A percentile compares a stretch with the other conserved stretches of the same genome.
phyloP scores from a whole-genome alignment of 208 protist species.

The Endotrypanum monterogeii region DNA sequence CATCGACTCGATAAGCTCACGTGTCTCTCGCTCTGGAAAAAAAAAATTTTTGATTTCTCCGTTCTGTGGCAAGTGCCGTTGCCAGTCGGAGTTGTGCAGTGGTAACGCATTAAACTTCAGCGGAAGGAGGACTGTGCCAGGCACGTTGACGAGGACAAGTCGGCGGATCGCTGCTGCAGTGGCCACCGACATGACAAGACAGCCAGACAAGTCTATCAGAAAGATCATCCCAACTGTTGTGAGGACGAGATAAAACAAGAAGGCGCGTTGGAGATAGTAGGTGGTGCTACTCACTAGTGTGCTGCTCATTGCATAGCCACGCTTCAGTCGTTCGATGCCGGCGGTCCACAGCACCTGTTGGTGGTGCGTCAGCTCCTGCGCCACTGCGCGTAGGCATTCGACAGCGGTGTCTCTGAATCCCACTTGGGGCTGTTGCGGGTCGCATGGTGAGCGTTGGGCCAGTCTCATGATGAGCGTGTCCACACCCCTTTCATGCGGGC shows the following conservation, averaged over 20 bases:
- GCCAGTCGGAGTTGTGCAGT: constrained; percentile 63
- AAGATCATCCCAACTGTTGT: constrained; percentile 8
- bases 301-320: constrained; percentile 4
- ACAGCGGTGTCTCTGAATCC: constrained; percentile 4
- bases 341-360: constrained; percentile 1
- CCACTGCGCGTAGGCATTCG: constrained; percentile 17
- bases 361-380: constrained; percentile 8
- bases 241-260: constrained; percentile 28
- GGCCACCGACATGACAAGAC: constrained; percentile 37
- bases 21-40: constrained; percentile 19
- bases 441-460: not conserved
- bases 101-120: constrained; percentile 66
- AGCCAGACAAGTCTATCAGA: constrained; percentile 21
- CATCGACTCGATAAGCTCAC: constrained; percentile 3
- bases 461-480: not conserved
- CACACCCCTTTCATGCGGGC: not conserved
- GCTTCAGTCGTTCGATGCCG: not conserved
- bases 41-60: constrained; percentile 24
- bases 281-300: constrained; percentile 9
- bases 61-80: constrained; percentile 34
- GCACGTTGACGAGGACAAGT: constrained; percentile 46
- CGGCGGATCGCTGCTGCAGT: constrained; percentile 33
- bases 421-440: not conserved
- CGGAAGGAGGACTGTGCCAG: constrained; percentile 49
- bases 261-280: constrained; percentile 12